Evolutionary conservation across 139 green algal genomes (phyloP), one percentile per base, ranked within the genome.

Genomic region (Picochlorum costavermella): DNA sequence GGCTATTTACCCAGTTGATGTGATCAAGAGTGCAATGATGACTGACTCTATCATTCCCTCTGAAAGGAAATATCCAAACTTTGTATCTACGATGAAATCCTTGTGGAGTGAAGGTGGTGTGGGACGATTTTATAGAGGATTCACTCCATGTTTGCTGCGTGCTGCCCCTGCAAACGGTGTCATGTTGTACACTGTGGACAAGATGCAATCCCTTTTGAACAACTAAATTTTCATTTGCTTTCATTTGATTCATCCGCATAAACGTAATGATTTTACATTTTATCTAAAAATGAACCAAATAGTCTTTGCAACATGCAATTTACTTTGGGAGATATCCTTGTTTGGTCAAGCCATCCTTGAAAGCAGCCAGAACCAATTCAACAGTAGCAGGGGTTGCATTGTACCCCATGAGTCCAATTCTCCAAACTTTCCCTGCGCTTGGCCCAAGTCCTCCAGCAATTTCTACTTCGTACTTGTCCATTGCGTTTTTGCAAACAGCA

Each of bases 1-100:
- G 12, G 69, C 72, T 30, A 92, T 96, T 72, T 96, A 89, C 78
- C 91, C 91, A 1, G 74, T 96, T 33, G 91, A 97, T 69, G 86
- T 90, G 43, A 81, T 96, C 73, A 96, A 96, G 80, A 83, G 61
- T 28, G 84, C 84, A 17, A 92, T 95, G 83, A 81, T 87, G 79
- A 92, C 87, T 3, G 91, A 97, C 83, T 72, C 48, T 58, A 88
- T 97, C 50, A 66, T 79, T 33, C 67, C 63, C 5, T 33, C 57
- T 1, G 13, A 93, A 68, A 83, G 90, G 26, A 76, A 78, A 61
- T 97, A 88, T 75, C 77, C 78, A 13, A 71, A 67, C 68, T 78
- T 92, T 4, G 55, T 67, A 30, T 63, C 70, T 51, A 75, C 86
- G 2, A 76, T 66, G 4, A 70, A 83, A 69, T 49, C 76, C 60